These are phyloP conservation scores for Auricularia cornea DNA, from an alignment of 768 basidiomycete genomes.

Conservation along the genomic window DNA sequence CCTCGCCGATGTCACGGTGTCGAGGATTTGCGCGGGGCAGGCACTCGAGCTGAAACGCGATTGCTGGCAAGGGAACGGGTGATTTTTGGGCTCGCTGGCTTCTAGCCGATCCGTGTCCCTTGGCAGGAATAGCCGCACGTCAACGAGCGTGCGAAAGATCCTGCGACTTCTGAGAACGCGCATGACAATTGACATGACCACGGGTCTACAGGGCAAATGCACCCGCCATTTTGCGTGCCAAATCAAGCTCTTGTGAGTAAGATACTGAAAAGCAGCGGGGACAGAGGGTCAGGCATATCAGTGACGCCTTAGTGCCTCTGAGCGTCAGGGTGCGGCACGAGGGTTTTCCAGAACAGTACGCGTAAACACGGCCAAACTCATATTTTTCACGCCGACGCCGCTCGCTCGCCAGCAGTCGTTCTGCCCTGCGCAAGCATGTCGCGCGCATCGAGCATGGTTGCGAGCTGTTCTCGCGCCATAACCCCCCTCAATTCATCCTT, in stretches of 20 bases:
- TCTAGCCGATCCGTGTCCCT: neutral
- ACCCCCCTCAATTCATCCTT: neutral
- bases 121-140: neutral
- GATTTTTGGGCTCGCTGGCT: neutral
- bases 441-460: neutral
- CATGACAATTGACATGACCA: too few relatives aligned
- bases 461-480: neutral
- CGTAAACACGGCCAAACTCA: neutral
- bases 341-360: neutral
- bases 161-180: too few relatives aligned
- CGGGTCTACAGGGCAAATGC: too few relatives aligned
- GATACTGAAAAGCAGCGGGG: too few relatives aligned
- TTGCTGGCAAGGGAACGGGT: neutral
- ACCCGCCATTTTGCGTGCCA: too few relatives aligned
- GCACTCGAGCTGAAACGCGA: neutral
- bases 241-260: too few relatives aligned
- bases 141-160: too few relatives aligned
- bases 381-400: neutral
- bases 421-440: too few relatives aligned
- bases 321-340: too few relatives aligned
- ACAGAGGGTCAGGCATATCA: too few relatives aligned
- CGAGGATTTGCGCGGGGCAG: neutral
- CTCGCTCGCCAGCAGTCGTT: neutral
- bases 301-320: too few relatives aligned
- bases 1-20: neutral